Percentiles rank a stretch among this genome's conserved stretches.
Evolutionary conservation across 495 filamentous ascomycete genomes (phyloP).

Genomic region (Neurospora africana): DNA sequence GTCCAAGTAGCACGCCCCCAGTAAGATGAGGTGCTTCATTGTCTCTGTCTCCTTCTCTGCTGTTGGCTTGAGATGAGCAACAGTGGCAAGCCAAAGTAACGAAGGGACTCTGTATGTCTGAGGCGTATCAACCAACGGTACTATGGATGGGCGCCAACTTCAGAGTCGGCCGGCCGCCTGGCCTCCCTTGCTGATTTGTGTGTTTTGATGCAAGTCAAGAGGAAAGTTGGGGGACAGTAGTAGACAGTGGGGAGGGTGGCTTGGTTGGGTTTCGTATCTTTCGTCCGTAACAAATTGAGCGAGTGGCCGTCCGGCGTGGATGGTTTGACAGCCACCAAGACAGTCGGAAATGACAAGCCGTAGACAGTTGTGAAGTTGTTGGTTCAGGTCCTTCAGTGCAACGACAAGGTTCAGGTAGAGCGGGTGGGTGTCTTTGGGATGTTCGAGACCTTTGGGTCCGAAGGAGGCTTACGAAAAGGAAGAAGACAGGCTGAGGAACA

Average conservation of each 20-base stretch:
- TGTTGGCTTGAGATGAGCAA: background rate
- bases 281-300: background rate
- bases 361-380: background rate
- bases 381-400: background rate
- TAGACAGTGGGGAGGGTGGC: background rate
- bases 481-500: background rate
- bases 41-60: background rate
- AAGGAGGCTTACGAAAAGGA: background rate
- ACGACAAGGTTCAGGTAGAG: background rate
- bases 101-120: background rate
- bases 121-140: background rate
- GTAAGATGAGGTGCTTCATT: slow-evolving; percentile 43
- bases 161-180: background rate
- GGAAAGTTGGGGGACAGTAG: background rate
- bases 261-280: background rate
- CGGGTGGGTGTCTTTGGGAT: background rate
- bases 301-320: background rate
- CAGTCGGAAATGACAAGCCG: background rate
- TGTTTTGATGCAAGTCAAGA: background rate
- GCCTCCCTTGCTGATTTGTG: background rate
- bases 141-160: background rate
- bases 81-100: background rate
- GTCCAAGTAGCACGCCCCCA: slow-evolving; percentile 59
- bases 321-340: background rate
- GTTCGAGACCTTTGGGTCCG: background rate